Base-by-base conservation (phyloP, 352 stramenopile genomes). In the Phytophthora pseudosyringae region DNA sequence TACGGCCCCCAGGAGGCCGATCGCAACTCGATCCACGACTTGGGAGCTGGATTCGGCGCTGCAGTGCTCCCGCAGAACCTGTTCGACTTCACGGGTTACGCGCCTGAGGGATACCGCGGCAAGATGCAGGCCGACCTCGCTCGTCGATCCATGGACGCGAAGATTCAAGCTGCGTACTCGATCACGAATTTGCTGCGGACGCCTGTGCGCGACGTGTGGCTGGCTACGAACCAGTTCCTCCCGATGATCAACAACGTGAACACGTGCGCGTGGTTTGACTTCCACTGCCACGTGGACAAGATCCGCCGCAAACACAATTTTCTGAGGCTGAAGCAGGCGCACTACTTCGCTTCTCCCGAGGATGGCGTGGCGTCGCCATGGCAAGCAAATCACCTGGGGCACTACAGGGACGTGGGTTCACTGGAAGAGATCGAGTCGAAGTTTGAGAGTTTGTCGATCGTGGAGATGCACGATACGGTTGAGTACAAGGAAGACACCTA, bases 331-430 rank as follows among this genome's bases (percentile, higher is more conserved):
- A 59, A 68, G 15, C 65, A 64, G 13, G 78, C 67, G 5, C 71
- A 86, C 15, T 83, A 76, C 49, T 86, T 88, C 46, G 74, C 71
- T 13, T 86, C 79, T 7, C 65, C 76, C 0, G 33, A 64, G 9
- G 76, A 88, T 51, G 75, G 69, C 1, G 47, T 70, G 1, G 54
- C 71, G 7, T 59, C 68, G 8, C 78, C 76, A 3, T 88, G 74
- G 67, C 75, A 88, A 60, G 49, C 35, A 18, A 72, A 56, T 15
- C 38, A 74, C 1, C 41, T 85, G 10, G 71, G 67, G 4, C 69
- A 73, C 16, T 86, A 84, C 64, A 73, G 49, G 10, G 67, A 80
- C n/a, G 45, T 85, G 3, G 15, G 47, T 1, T 61, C 31, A 6
- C 18, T 67, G 4, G 45, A 70, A 18, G 58, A 75, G 13, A 66